phyloP scores from a whole-genome alignment of 2,329 filamentous ascomycete species.

The Penicillium thymicola region DNA sequence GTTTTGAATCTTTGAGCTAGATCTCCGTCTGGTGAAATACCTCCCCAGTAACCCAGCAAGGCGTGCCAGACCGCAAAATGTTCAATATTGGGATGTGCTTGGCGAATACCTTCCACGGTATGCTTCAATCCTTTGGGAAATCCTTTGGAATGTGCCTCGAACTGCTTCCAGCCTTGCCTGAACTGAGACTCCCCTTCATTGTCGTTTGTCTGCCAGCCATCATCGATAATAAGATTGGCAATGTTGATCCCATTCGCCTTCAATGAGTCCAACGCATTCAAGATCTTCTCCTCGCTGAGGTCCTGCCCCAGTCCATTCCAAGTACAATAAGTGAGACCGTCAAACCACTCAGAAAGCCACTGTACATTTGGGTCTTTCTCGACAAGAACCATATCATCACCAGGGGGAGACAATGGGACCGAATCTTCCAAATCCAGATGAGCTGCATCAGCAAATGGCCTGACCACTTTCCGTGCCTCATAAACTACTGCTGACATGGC shows the following conservation, averaged over 20 bases:
- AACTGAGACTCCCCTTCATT: conserved; percentile 53
- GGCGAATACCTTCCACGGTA: conserved; percentile 66
- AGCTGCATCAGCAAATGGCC: conserved; percentile 22
- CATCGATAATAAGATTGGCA: conserved; percentile 87
- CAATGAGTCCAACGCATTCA: conserved; percentile 69
- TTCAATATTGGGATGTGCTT: conserved; percentile 67
- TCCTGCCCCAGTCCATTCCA: conserved; percentile 91
- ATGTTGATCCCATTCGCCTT: conserved; percentile 70
- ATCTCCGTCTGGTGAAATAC: conserved; percentile 69
- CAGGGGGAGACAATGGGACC: conserved; percentile 31
- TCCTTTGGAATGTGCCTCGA: conserved; percentile 75
- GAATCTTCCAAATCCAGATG: conserved; percentile 15
- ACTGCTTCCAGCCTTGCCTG: conserved; percentile 66
- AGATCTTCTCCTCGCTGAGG: conserved; percentile 75
- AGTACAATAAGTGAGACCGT: conserved; percentile 90
- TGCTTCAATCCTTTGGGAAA: conserved; percentile 79
- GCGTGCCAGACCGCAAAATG: conserved; percentile 96
- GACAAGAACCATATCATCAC: conserved; percentile 43
- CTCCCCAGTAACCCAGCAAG: conserved; percentile 84
- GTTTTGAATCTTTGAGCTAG: conserved; percentile 80
- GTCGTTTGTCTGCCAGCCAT: conserved; percentile 87
- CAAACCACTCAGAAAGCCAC: conserved; percentile 87
- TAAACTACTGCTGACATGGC: conserved; percentile 82
- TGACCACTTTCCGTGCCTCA: conserved; percentile 68
- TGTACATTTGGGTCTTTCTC: conserved; percentile 43